Percentiles rank a stretch among this genome's conserved stretches.
Evolutionary conservation across 805 yeast species (phyloP).

Genomic region (Monosporozyma aquatica): DNA sequence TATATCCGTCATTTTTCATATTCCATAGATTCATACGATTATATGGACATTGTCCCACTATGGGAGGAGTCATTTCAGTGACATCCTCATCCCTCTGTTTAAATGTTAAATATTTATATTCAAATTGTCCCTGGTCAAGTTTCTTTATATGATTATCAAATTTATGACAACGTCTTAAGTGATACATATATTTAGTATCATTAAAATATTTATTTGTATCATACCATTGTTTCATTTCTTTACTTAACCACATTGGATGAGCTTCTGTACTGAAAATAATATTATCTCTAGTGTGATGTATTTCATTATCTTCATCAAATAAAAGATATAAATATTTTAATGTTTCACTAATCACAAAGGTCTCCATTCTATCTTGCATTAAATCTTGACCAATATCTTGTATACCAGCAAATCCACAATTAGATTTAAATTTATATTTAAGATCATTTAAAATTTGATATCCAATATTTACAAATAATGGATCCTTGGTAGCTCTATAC

Average conservation of each 20-base stretch:
- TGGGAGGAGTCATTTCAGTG: not conserved
- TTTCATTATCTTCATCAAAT: slow-evolving; percentile 62
- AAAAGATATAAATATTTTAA: slow-evolving; percentile 71
- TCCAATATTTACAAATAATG: slow-evolving; percentile 72
- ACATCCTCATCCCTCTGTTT: not conserved
- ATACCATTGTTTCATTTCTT: slow-evolving; percentile 26
- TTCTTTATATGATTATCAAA: not conserved
- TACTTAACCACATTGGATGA: slow-evolving; percentile 74
- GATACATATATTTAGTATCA: slow-evolving; percentile 12
- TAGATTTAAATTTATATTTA: slow-evolving; percentile 40
- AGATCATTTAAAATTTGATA: slow-evolving; percentile 51
- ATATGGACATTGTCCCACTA: not conserved
- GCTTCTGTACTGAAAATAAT: slow-evolving; percentile 78
- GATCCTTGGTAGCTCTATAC: slow-evolving; percentile 78
- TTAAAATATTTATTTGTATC: slow-evolving; percentile 14
- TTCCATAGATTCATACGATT: not conserved
- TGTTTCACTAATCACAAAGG: slow-evolving; percentile 82
- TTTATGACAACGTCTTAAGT: slow-evolving; percentile 11
- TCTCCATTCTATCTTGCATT: slow-evolving; percentile 78
- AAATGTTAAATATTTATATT: not conserved
- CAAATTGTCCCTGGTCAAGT: not conserved
- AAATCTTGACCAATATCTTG: slow-evolving; percentile 57
- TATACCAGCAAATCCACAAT: slow-evolving; percentile 77
- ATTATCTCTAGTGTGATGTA: slow-evolving; percentile 34
- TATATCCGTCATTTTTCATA: not conserved